Evolutionary conservation across 1,139 yeast species (phyloP).

Genomic region (Yamadazyma diospyri): DNA sequence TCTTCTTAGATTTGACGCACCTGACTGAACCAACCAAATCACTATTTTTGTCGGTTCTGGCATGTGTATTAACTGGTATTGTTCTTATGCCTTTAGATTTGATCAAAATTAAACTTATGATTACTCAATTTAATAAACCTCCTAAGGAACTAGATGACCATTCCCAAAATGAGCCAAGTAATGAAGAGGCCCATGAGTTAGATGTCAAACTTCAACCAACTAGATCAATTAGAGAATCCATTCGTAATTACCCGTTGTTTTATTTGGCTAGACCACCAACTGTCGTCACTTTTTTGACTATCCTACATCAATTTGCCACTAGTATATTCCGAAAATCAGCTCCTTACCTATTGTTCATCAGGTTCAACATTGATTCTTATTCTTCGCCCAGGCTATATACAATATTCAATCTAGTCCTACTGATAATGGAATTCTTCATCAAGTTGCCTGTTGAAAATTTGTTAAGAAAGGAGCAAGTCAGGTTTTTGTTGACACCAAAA

Average conservation of each 20-base stretch:
- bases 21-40: slow-evolving; percentile 74
- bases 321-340: slow-evolving; percentile 66
- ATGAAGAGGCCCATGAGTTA: slow-evolving; percentile 5
- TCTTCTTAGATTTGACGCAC: slow-evolving; percentile 77
- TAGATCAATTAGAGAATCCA: slow-evolving; percentile 38
- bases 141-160: too few relatives aligned
- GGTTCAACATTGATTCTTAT: slow-evolving; percentile 66
- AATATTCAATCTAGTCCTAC: slow-evolving; percentile 50
- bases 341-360: slow-evolving; percentile 65
- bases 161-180: too few relatives aligned
- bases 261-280: slow-evolving; percentile 56
- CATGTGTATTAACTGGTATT: slow-evolving; percentile 73
- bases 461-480: slow-evolving; percentile 77
- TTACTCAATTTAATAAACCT: slow-evolving; percentile 47
- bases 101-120: slow-evolving; percentile 71
- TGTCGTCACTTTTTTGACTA: slow-evolving; percentile 48
- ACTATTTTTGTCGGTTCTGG: slow-evolving; percentile 62
- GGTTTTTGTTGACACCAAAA: slow-evolving; percentile 50
- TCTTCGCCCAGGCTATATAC: slow-evolving; percentile 61
- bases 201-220: slow-evolving; percentile 14
- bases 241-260: slow-evolving; percentile 33
- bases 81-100: slow-evolving; percentile 78
- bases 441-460: slow-evolving; percentile 86
- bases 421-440: slow-evolving; percentile 64
- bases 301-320: slow-evolving; percentile 60